These are phyloP conservation scores for Populus pruinosa DNA, from an alignment of 345 rosid genomes.

Conservation along the genomic window DNA sequence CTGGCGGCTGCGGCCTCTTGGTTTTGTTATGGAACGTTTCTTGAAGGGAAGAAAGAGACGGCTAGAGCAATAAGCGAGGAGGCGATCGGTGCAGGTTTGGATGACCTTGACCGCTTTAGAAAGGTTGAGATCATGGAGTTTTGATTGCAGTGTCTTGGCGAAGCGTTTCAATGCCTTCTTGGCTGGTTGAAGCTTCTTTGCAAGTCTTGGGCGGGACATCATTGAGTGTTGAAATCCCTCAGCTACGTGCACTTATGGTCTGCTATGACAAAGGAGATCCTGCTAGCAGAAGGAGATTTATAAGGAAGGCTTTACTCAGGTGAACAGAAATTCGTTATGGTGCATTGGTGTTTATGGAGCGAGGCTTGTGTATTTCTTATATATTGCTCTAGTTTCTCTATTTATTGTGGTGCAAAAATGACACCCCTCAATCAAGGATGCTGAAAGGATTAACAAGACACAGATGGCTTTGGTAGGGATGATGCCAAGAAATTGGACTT, in stretches of 20 bases:
- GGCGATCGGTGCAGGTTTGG: conserved; percentile 33
- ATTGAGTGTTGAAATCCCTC: conserved; percentile 14
- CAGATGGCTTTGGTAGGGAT: conserved; percentile 4
- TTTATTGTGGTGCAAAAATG: not conserved
- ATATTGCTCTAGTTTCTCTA: not conserved
- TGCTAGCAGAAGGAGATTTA: not conserved
- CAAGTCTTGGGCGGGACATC: conserved; percentile 53
- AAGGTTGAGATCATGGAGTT: conserved; percentile 39
- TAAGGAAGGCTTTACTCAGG: not conserved
- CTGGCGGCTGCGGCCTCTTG: conserved; percentile 5
- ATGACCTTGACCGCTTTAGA: conserved; percentile 34
- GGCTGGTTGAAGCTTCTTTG: conserved; percentile 60
- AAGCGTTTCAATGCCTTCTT: conserved; percentile 60
- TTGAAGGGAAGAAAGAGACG: conserved; percentile 46
- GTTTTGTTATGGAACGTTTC: conserved; percentile 33
- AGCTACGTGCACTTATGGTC: not conserved
- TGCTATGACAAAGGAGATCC: not conserved
- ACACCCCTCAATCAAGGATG: not conserved
- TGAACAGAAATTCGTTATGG: not conserved
- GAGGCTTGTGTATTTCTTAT: not conserved
- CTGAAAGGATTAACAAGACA: not conserved
- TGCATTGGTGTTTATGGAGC: not conserved
- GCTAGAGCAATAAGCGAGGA: conserved; percentile 41
- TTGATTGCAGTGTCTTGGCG: conserved; percentile 40
- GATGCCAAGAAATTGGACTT: not conserved